Percentiles rank a stretch among this genome's conserved stretches.
Conservation (phyloP, 345 rosid species). For the Citrus unshiu region DNA sequence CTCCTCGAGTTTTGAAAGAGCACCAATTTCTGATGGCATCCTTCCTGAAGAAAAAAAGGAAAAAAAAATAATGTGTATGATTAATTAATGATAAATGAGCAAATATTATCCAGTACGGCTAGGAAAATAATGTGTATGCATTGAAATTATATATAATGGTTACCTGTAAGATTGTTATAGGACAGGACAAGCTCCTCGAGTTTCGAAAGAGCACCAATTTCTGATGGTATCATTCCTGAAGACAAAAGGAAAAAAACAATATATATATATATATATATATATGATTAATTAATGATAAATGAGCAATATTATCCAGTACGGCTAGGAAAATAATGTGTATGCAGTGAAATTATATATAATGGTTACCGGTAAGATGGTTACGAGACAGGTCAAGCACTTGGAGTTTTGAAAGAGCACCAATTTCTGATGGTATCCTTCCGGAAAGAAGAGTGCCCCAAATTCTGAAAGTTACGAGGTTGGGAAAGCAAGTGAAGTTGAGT, state of each 20-base stretch:
- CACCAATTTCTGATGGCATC: background rate
- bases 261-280: too few species aligned
- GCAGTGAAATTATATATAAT: background rate
- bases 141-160: too few species aligned
- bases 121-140: too few species aligned
- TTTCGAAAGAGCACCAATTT: too few species aligned
- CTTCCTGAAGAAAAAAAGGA: background rate
- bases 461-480: accelerated
- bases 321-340: background rate
- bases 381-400: accelerated
- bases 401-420: background rate
- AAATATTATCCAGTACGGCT: too few species aligned
- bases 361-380: background rate
- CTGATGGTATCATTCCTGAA: too few species aligned
- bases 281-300: too few species aligned
- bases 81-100: too few species aligned
- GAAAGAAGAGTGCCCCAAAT: background rate
- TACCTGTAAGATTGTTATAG: background rate
- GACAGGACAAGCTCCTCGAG: too few species aligned
- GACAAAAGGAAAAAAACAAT: too few species aligned
- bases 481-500: too few species aligned
- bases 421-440: background rate
- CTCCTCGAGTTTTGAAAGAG: accelerated
- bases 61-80: too few species aligned
- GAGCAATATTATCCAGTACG: background rate